These are phyloP conservation scores for Lactifluus pinguis DNA, from an alignment of 768 basidiomycete species.

Conservation along the genomic window DNA sequence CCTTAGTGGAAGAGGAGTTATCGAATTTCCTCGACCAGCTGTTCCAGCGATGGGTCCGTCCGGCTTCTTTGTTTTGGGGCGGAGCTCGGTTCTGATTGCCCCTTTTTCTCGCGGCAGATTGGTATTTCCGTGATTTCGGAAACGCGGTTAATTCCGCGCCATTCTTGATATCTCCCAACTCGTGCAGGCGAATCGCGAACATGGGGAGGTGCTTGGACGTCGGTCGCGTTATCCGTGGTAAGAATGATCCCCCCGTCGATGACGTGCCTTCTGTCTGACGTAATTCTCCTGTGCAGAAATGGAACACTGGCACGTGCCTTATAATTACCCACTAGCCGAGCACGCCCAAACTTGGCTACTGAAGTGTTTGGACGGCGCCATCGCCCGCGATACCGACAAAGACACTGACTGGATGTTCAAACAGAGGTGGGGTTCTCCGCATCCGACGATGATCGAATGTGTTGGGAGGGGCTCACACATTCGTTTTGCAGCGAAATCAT, in stretches of 20 bases:
- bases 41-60: conserved; percentile 7
- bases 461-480: background rate
- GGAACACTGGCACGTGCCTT: conserved; percentile 39
- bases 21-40: conserved; percentile 2
- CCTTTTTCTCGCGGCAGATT: background rate
- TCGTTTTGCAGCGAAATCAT: background rate
- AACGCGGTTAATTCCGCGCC: background rate
- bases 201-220: conserved; percentile 6
- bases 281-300: conserved; percentile 29
- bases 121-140: conserved; percentile 2
- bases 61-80: no score
- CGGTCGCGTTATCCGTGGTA: conserved; percentile 1
- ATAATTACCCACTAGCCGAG: conserved; percentile 29
- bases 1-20: background rate
- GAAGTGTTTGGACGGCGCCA: conserved; percentile 20
- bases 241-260: background rate
- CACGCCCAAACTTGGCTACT: conserved; percentile 35
- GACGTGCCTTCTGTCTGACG: background rate
- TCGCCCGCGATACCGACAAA: conserved; percentile 22
- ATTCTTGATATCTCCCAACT: background rate
- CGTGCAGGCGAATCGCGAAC: background rate
- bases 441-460: background rate
- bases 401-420: conserved; percentile 21
- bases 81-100: background rate
- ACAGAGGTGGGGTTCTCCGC: conserved; percentile 19